Conservation (phyloP, 2,329 filamentous ascomycete genomes). For the Byssothecium circinans region DNA sequence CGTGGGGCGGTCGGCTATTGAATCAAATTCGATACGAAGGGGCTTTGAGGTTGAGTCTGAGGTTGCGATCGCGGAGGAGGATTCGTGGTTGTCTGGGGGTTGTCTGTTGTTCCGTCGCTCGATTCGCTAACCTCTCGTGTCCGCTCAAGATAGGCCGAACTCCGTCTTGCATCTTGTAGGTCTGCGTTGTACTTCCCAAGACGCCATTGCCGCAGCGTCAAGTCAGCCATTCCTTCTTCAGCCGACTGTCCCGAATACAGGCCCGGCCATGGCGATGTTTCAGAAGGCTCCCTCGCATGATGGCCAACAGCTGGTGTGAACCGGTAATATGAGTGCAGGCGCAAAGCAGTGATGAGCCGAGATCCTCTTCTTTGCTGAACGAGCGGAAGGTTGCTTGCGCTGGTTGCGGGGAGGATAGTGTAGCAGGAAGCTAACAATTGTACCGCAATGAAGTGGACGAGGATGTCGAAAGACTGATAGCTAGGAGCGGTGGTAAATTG, state of each 20-base stretch:
- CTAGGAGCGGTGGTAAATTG: neutral
- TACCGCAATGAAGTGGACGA: constrained; percentile 24
- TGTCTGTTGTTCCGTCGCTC: constrained; percentile 3
- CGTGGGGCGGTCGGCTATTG: too few relatives aligned
- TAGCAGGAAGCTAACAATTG: constrained; percentile 30
- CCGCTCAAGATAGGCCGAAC: neutral
- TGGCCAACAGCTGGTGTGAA: constrained; percentile 30
- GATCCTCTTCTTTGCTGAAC: constrained; percentile 10
- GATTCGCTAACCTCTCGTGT: neutral
- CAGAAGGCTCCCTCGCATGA: constrained; percentile 26
- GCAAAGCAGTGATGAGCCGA: constrained; percentile 18
- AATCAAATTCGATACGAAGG: constrained; percentile 12
- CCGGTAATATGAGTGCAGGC: constrained; percentile 19
- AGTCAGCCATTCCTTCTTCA: constrained; percentile 20
- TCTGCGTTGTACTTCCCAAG: neutral
- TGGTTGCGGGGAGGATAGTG: constrained; percentile 17
- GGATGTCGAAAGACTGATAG: constrained; percentile 9
- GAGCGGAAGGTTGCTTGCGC: constrained; percentile 13
- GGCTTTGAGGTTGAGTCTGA: constrained; percentile 10
- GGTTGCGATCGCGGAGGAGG: neutral
- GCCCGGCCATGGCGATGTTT: constrained; percentile 22
- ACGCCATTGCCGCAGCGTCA: constrained; percentile 3
- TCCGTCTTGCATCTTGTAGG: neutral
- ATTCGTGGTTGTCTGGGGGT: too few relatives aligned
- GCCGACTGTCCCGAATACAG: constrained; percentile 18